Conservation (phyloP, 2,329 filamentous ascomycete genomes). For the Fusarium graminum region DNA sequence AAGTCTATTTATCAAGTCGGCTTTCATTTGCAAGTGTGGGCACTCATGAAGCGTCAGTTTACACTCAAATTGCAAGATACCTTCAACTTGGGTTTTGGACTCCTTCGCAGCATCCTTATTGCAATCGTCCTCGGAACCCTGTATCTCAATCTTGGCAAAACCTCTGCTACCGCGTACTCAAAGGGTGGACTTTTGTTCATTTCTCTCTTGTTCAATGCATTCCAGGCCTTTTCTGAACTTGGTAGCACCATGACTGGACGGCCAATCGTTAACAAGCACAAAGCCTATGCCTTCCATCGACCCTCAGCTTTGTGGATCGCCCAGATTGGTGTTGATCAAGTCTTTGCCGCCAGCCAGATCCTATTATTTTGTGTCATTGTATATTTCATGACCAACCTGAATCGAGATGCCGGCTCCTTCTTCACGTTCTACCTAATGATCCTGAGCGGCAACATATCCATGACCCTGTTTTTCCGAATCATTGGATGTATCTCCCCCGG, state of each 20-base stretch:
- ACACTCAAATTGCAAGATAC: slow-evolving; percentile 88
- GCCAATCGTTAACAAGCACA: slow-evolving; percentile 85
- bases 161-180: slow-evolving; percentile 79
- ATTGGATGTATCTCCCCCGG: slow-evolving; percentile 81
- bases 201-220: slow-evolving; percentile 85
- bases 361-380: slow-evolving; percentile 80
- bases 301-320: slow-evolving; percentile 87
- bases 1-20: slow-evolving; percentile 86
- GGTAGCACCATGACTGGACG: slow-evolving; percentile 80
- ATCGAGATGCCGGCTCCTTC: slow-evolving; percentile 79
- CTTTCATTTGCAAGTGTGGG: slow-evolving; percentile 86
- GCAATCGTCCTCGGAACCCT: slow-evolving; percentile 85
- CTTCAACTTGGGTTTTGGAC: slow-evolving; percentile 80
- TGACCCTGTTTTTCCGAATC: slow-evolving; percentile 83
- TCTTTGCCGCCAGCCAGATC: slow-evolving; percentile 78
- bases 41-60: slow-evolving; percentile 86
- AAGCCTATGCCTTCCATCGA: slow-evolving; percentile 84
- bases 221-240: slow-evolving; percentile 85
- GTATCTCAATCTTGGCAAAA: slow-evolving; percentile 77
- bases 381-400: slow-evolving; percentile 82
- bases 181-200: slow-evolving; percentile 87
- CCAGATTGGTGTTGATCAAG: slow-evolving; percentile 82
- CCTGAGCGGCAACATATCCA: slow-evolving; percentile 75
- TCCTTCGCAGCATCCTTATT: slow-evolving; percentile 76
- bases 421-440: slow-evolving; percentile 82